Evolutionary conservation across 2,329 filamentous ascomycete genomes (phyloP), one percentile per base, ranked within the genome.

Genomic region (Metarhizium anisopliae): DNA sequence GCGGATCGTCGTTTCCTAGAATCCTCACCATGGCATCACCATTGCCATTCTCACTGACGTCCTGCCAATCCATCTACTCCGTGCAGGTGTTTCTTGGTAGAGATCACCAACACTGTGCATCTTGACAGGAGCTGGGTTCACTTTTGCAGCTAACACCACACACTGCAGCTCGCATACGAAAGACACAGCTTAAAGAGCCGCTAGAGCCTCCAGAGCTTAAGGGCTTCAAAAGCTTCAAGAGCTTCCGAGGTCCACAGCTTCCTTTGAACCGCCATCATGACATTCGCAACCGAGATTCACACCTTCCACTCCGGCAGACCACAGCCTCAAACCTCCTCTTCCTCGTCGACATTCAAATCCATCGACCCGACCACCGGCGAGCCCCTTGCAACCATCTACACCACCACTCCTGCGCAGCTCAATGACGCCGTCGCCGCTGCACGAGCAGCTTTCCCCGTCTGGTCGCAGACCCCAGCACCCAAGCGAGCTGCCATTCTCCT

Each of bases 401-500:
- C 81, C 38, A 87, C 89, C 18, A 85, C 88, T 0, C 70, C 76
- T 25, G 67, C 77, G 56, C 83, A 90, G 64, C 77, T 94, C 67
- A 83, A 94, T 67, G 78, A 82, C 16, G 89, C 90, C 49, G 78
- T 95, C 60, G 71, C 79, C 54, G 85, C 89, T 45, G 90, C 88
- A 45, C 76, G 84, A 56, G 74, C 76, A 38, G 90, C 89, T 1
- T 95, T 95, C 68, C 77, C 81, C 2, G 72, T 77, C 42, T 95
- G 90, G 90, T 90, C 89, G 1, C 76, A 80, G 56, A 94, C 86
- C 13, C 82, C 90, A 2, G 78, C 87, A n/a, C 77, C 87, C 58
- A 82, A 83, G 64, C 88, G 90, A 56, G 84, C 89, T 1, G 84
- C 88, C 56, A 86, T 95, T 62, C 82, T 95, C 10, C 86, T 90